phyloP scores from a whole-genome alignment of 306 rosid genomes.

The Dryas octopetala region DNA sequence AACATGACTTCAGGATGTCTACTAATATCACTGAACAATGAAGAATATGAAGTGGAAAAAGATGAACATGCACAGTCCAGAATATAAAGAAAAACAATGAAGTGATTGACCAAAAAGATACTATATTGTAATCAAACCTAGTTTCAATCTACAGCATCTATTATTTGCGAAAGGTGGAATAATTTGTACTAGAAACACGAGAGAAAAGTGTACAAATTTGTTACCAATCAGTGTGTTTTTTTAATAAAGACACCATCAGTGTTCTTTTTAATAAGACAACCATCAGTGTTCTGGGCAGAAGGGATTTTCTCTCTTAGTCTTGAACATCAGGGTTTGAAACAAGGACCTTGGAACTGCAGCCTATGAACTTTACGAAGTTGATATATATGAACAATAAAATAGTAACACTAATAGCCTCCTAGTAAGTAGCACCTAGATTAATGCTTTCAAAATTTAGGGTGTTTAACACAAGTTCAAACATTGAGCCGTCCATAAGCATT shows the following conservation, averaged over 20 bases:
- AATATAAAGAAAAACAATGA: neutral
- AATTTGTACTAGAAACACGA: neutral
- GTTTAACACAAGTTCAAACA: conserved; percentile 4
- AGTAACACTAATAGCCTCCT: neutral
- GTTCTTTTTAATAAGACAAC: neutral
- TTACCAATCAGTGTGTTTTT: neutral
- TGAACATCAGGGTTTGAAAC: neutral
- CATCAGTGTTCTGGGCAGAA: neutral
- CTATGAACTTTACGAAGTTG: neutral
- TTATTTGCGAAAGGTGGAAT: neutral
- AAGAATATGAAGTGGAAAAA: neutral
- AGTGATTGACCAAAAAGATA: neutral
- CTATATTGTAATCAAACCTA: neutral
- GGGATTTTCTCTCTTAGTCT: neutral
- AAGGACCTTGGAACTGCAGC: neutral
- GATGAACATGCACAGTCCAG: neutral
- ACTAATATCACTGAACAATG: neutral
- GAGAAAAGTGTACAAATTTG: neutral
- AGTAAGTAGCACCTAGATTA: neutral
- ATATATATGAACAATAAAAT: neutral
- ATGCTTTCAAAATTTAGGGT: neutral
- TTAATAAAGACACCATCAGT: neutral
- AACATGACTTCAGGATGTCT: neutral
- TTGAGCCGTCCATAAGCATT: neutral
- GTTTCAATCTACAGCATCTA: neutral